Conservation (phyloP, 2,329 filamentous ascomycete genomes). For the Reticulascus tulasneorum region DNA sequence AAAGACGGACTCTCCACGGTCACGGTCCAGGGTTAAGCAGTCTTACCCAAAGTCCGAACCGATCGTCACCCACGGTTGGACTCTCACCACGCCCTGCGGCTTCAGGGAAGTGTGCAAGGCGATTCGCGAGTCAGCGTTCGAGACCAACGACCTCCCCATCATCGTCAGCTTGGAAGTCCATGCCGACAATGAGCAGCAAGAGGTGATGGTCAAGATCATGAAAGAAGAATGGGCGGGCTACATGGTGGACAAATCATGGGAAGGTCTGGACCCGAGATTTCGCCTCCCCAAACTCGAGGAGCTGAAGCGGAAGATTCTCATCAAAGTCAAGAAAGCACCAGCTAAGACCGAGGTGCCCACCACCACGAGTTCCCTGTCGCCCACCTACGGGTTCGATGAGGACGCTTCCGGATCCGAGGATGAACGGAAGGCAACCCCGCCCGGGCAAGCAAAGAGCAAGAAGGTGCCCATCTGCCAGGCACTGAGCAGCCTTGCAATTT, state of each 20-base stretch:
- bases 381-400: constrained; percentile 28
- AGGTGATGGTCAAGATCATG: constrained; percentile 93
- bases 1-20: constrained; percentile 6
- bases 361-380: constrained; percentile 27
- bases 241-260: constrained; percentile 59
- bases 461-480: constrained; percentile 64
- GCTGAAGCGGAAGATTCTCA: constrained; percentile 73
- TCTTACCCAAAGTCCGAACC: constrained; percentile 57
- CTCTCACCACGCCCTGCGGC: constrained; percentile 77
- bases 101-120: constrained; percentile 84
- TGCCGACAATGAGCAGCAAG: constrained; percentile 75
- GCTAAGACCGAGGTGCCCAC: constrained; percentile 24
- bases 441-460: constrained; percentile 46
- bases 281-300: constrained; percentile 67
- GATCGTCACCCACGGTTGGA: constrained; percentile 78
- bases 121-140: constrained; percentile 75
- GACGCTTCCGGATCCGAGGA: constrained; percentile 41
- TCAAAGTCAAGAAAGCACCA: constrained; percentile 69
- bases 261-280: constrained; percentile 47
- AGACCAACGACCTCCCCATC: constrained; percentile 70
- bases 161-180: constrained; percentile 94
- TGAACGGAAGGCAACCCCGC: constrained; percentile 30
- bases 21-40: constrained; percentile 21
- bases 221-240: constrained; percentile 76
- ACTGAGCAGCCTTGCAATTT: constrained; percentile 73